phyloP scores from a whole-genome alignment of 441 rosid species.

The Populus hybrid region DNA sequence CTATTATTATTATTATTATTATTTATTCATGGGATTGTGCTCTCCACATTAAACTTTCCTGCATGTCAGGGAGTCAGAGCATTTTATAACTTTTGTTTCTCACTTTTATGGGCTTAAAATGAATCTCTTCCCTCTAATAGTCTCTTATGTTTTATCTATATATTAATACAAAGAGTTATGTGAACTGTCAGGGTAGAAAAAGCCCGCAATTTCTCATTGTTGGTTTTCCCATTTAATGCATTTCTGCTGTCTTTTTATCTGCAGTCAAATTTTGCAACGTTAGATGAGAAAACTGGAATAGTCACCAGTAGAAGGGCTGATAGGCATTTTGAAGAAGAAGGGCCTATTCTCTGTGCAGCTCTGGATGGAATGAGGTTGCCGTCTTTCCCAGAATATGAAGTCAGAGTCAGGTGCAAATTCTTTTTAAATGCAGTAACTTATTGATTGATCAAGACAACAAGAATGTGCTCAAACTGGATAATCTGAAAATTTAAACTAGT shows the following conservation, averaged over 20 bases:
- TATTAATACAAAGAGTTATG: background rate
- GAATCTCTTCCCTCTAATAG: background rate
- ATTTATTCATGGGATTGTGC: background rate
- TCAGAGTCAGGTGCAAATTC: slow-evolving; percentile 71
- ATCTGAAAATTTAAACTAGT: background rate
- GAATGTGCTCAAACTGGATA: background rate
- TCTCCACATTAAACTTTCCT: too few species aligned
- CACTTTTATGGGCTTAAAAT: background rate
- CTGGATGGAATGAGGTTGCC: slow-evolving; percentile 86
- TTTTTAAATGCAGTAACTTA: background rate
- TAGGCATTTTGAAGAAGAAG: slow-evolving; percentile 95
- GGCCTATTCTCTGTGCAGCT: slow-evolving; percentile 87
- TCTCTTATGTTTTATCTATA: background rate
- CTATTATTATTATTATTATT: too few species aligned
- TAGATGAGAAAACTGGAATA: slow-evolving; percentile 76
- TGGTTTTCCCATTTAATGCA: slow-evolving; percentile 11
- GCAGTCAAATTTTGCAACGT: slow-evolving; percentile 79
- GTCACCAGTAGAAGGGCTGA: slow-evolving; percentile 91
- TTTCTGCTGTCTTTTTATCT: slow-evolving; percentile 22
- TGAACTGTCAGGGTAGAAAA: background rate
- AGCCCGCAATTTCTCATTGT: background rate
- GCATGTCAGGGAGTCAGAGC: background rate
- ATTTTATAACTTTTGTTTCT: background rate
- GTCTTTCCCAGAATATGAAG: slow-evolving; percentile 89
- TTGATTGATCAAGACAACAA: slow-evolving; percentile 4